These are phyloP conservation scores for Taphrina deformans DNA, from an alignment of 1,139 yeast species.

Conservation along the genomic window DNA sequence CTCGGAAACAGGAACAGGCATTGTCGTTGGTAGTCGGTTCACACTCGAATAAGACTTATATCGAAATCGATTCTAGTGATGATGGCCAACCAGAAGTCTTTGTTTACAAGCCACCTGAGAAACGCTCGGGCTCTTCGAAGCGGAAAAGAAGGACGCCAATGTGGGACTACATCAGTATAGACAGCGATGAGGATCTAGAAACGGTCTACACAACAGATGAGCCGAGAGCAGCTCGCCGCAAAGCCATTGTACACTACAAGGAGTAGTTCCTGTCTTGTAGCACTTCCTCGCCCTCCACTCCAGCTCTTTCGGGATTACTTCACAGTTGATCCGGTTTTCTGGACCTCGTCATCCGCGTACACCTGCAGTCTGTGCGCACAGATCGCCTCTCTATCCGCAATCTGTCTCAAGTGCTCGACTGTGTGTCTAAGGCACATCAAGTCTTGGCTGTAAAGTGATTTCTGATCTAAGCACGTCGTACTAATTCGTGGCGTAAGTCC, in stretches of 20 bases:
- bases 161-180: constrained; percentile 8
- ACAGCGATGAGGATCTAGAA: neutral
- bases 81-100: neutral
- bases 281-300: too few relatives aligned
- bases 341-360: too few relatives aligned
- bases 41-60: neutral
- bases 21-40: neutral
- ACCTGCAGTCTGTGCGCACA: too few relatives aligned
- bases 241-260: neutral
- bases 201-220: neutral
- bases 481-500: too few relatives aligned
- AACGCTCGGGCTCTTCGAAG: neutral
- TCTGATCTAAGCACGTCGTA: too few relatives aligned
- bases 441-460: too few relatives aligned
- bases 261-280: too few relatives aligned
- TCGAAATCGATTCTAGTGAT: neutral
- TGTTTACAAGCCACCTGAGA: neutral
- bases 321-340: too few relatives aligned
- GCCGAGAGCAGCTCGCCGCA: constrained; percentile 2
- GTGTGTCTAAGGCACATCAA: too few relatives aligned
- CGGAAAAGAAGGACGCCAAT: neutral
- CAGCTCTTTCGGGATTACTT: too few relatives aligned
- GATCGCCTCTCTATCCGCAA: too few relatives aligned
- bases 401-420: too few relatives aligned
- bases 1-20: constrained; percentile 1